phyloP scores from a whole-genome alignment of 257 asterid species.

The Solanum virginianum region DNA sequence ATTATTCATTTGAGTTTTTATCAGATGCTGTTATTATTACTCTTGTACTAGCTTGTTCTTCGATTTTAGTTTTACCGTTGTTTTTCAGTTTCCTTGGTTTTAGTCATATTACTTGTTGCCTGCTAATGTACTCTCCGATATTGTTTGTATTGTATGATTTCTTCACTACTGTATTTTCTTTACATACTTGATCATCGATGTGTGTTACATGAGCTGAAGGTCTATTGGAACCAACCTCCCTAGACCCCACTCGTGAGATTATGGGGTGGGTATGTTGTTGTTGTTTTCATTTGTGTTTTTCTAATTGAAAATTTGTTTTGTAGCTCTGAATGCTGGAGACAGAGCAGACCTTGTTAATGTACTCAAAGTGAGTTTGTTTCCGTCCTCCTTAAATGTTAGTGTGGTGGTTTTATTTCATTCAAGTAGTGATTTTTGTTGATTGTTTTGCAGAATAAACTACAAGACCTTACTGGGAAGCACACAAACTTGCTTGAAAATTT shows the following conservation, averaged over 20 bases:
- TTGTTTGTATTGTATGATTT: neutral
- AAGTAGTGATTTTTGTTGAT: neutral
- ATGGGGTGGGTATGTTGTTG: neutral
- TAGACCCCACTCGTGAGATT: neutral
- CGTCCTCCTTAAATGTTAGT: neutral
- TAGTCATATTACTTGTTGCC: neutral
- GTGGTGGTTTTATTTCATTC: neutral
- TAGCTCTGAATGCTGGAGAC: conserved; percentile 55
- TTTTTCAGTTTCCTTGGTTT: neutral
- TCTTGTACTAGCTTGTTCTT: neutral
- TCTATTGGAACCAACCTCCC: neutral
- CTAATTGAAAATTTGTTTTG: conserved; percentile 5
- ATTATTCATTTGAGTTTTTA: neutral
- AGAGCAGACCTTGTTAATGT: conserved; percentile 67
- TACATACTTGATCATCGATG: neutral
- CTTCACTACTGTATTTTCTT: neutral
- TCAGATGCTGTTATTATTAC: neutral
- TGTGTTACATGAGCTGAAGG: neutral
- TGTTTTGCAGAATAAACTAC: conserved; percentile 43
- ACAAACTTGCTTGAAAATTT: conserved; percentile 44
- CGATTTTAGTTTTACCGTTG: neutral
- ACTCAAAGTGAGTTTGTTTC: conserved; percentile 38
- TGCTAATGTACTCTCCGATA: neutral
- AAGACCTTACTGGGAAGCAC: conserved; percentile 54
- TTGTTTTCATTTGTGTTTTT: neutral